Percentiles rank a stretch among this genome's conserved stretches.
phyloP scores from a whole-genome alignment of 2,329 filamentous ascomycete species.

The Arthroderma sp. region DNA sequence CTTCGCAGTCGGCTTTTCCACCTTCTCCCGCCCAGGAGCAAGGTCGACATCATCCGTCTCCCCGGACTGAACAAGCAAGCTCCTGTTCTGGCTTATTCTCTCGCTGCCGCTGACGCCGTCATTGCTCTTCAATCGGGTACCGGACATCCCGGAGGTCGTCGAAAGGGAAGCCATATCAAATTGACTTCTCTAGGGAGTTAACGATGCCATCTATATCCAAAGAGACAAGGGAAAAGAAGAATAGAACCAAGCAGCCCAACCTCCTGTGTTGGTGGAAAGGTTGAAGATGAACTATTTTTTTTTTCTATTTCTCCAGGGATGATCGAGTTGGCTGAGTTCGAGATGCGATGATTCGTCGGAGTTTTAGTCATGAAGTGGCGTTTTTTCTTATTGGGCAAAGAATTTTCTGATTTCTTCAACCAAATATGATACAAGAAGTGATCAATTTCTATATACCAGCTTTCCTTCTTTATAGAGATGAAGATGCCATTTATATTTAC shows the following conservation, averaged over 20 bases:
- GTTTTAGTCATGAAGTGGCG: too few species aligned
- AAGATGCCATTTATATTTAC: too few species aligned
- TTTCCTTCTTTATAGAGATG: too few species aligned
- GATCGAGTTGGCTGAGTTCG: too few species aligned
- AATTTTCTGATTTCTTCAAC: too few species aligned
- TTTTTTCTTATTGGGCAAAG: too few species aligned
- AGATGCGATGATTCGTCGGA: too few species aligned
- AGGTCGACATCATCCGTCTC: slow-evolving; percentile 28
- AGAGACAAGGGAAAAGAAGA: background rate
- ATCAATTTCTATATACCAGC: too few species aligned
- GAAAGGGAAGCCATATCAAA: background rate
- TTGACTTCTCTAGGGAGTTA: background rate
- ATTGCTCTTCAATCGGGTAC: background rate
- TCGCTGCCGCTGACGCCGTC: background rate
- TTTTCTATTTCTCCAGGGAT: background rate
- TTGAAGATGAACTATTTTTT: background rate
- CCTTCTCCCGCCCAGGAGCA: slow-evolving; percentile 17
- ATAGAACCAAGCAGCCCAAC: background rate
- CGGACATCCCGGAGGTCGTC: background rate
- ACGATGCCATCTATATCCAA: background rate
- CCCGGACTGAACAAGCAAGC: slow-evolving; percentile 22
- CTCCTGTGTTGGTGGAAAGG: background rate
- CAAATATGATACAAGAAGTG: too few species aligned
- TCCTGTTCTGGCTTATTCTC: slow-evolving; percentile 7
- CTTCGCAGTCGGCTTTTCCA: slow-evolving; percentile 35